phyloP scores from a whole-genome alignment of 2,329 filamentous ascomycete species.

The Xylariomycetidae sp. region DNA sequence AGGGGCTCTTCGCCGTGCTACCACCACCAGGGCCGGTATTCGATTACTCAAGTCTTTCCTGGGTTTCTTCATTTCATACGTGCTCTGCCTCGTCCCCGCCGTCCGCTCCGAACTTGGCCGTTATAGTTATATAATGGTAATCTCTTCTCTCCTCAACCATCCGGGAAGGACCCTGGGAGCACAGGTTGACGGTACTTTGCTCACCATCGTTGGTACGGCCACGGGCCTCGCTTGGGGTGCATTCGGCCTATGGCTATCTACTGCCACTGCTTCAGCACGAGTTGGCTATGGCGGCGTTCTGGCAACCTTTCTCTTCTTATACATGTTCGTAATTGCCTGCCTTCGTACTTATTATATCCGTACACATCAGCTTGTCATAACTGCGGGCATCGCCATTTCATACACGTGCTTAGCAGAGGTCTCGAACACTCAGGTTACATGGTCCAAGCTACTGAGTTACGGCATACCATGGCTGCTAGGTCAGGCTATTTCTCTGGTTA shows the following conservation, averaged over 20 bases:
- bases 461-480: constrained; percentile 53
- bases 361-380: constrained; percentile 50
- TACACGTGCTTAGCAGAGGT: constrained; percentile 51
- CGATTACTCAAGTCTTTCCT: constrained; percentile 48
- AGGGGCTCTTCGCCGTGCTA: constrained; percentile 34
- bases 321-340: constrained; percentile 47
- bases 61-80: constrained; percentile 53
- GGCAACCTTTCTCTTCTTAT: constrained; percentile 49
- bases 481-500: constrained; percentile 45
- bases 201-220: constrained; percentile 50
- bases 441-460: constrained; percentile 47
- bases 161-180: constrained; percentile 51
- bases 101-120: constrained; percentile 47
- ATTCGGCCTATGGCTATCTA: constrained; percentile 49
- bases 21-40: constrained; percentile 46
- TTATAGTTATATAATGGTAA: constrained; percentile 50
- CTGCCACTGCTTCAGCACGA: constrained; percentile 39
- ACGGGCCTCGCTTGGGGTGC: constrained; percentile 52
- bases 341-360: constrained; percentile 52
- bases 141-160: constrained; percentile 56
- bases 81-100: constrained; percentile 47
- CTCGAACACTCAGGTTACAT: constrained; percentile 35
- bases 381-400: constrained; percentile 50
- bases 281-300: constrained; percentile 50
- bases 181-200: constrained; percentile 50